Percentiles rank a stretch among this genome's conserved stretches.
Evolutionary conservation across 106 monocot species (phyloP).

Genomic region (Ottelia alismoides): DNA sequence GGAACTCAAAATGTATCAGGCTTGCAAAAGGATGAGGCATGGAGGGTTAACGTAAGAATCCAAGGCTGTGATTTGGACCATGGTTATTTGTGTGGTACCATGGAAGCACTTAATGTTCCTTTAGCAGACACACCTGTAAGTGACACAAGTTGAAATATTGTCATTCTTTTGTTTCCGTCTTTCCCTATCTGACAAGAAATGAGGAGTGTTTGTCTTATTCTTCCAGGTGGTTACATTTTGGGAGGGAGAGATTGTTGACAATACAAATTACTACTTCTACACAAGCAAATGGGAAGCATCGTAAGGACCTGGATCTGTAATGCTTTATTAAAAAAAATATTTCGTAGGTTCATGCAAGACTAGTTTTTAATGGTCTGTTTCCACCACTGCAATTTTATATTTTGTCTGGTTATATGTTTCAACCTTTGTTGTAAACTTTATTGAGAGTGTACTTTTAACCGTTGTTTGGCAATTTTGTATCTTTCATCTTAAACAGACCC

Average conservation of each 20-base stretch:
- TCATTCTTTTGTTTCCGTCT: too few species aligned
- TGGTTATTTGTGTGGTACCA: slow-evolving; percentile 89
- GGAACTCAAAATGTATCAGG: slow-evolving; percentile 90
- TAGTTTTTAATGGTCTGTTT: too few species aligned
- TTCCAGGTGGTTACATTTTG: slow-evolving; percentile 92
- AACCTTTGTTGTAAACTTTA: too few species aligned
- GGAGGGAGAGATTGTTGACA: slow-evolving; percentile 96
- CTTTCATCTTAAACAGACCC: slow-evolving; percentile 36
- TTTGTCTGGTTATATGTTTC: too few species aligned
- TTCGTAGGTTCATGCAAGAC: too few species aligned
- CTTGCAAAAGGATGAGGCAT: slow-evolving; percentile 80
- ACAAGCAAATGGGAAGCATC: slow-evolving; percentile 99
- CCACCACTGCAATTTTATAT: too few species aligned
- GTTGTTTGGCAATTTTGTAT: not conserved
- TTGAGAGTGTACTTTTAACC: not conserved
- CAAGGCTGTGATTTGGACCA: slow-evolving; percentile 69
- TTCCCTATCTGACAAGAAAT: too few species aligned
- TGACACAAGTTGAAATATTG: too few species aligned
- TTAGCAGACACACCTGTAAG: slow-evolving; percentile 86
- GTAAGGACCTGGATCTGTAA: slow-evolving; percentile 26
- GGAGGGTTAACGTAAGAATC: slow-evolving; percentile 83
- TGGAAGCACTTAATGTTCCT: slow-evolving; percentile 96
- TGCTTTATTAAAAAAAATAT: too few species aligned
- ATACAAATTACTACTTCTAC: slow-evolving; percentile 80
- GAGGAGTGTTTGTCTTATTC: not conserved